phyloP scores from a whole-genome alignment of 2,329 filamentous ascomycete genomes.

The Beauveria sp. region DNA sequence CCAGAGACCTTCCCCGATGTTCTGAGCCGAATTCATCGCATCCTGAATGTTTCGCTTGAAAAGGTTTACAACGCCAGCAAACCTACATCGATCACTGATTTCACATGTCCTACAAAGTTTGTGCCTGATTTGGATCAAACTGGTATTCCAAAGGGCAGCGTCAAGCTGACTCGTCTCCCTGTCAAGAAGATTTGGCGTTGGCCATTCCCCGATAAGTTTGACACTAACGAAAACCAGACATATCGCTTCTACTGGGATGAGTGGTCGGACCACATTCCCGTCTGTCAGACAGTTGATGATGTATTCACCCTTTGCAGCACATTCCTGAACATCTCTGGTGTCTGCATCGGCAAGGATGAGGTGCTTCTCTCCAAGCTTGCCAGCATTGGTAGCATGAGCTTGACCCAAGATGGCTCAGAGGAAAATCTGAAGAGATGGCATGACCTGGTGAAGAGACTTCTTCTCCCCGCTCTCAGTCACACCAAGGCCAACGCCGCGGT shows the following conservation, averaged over 20 bases:
- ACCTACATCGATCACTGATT: conserved; percentile 23
- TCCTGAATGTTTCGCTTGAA: conserved; percentile 73
- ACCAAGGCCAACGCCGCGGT: conserved; percentile 77
- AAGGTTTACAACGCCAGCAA: conserved; percentile 55
- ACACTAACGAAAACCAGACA: conserved; percentile 66
- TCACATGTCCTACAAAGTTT: conserved; percentile 37
- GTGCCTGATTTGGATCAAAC: conserved; percentile 52
- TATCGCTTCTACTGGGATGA: conserved; percentile 98
- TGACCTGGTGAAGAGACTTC: conserved; percentile 70
- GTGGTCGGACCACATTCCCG: conserved; percentile 86
- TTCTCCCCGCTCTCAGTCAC: conserved; percentile 84
- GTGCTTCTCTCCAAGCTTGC: conserved; percentile 72
- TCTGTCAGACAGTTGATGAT: conserved; percentile 87
- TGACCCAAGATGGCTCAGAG: conserved; percentile 61
- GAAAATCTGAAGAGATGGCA: conserved; percentile 73
- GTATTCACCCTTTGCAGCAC: conserved; percentile 81
- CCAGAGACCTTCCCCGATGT: conserved; percentile 78
- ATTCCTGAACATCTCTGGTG: conserved; percentile 75
- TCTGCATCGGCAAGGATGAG: conserved; percentile 82
- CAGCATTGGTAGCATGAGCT: conserved; percentile 73
- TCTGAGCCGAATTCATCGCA: conserved; percentile 71
- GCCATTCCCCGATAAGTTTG: conserved; percentile 73
- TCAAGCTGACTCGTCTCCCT: conserved; percentile 52
- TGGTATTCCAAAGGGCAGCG: conserved; percentile 59
- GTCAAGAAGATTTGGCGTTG: conserved; percentile 68